Percentiles rank a stretch among this genome's conserved stretches.
Evolutionary conservation across 148 eudicot genomes (phyloP).

Genomic region (Rhododendron ovatum): DNA sequence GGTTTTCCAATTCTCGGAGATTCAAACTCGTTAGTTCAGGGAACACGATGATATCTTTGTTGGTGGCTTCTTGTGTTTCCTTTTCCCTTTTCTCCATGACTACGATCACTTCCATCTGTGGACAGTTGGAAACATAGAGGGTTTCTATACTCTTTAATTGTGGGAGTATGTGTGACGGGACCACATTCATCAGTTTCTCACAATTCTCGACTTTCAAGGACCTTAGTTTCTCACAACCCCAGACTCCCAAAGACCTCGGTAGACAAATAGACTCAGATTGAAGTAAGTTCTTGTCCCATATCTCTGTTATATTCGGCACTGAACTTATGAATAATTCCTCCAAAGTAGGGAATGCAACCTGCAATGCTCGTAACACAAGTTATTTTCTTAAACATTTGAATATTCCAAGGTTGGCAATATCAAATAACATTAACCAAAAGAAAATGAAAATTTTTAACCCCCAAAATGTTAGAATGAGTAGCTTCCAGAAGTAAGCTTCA

Average conservation of each 20-base stretch:
- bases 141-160: background rate
- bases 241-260: background rate
- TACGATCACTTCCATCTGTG: background rate
- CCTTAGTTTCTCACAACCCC: background rate
- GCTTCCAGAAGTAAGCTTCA: no score
- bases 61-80: background rate
- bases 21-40: no score
- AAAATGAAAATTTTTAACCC: no score
- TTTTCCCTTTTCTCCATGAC: background rate
- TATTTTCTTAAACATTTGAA: no score
- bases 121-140: rapidly evolving
- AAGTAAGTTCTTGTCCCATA: background rate
- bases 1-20: no score
- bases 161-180: background rate
- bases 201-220: background rate
- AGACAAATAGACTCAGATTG: background rate
- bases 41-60: background rate
- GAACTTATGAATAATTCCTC: background rate
- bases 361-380: background rate
- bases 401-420: no score
- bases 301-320: background rate
- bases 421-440: no score
- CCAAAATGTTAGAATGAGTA: no score
- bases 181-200: background rate
- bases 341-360: background rate